phyloP scores from a whole-genome alignment of 768 basidiomycete genomes.

The Psilocybe tampanensis region DNA sequence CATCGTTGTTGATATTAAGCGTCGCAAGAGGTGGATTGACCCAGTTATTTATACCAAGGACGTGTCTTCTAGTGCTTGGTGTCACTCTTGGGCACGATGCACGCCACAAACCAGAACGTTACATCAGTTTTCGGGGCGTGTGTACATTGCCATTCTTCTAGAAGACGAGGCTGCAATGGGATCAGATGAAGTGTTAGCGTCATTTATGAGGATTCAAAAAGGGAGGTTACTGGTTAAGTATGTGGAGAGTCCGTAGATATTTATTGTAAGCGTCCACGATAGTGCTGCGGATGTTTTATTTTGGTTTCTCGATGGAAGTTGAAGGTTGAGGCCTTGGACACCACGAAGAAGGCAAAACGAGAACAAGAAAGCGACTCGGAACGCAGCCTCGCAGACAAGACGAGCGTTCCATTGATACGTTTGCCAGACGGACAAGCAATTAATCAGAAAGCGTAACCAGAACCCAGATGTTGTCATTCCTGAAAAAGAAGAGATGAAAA shows the following conservation, averaged over 20 bases:
- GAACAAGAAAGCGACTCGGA: too few species aligned
- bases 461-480: slow-evolving; percentile 4
- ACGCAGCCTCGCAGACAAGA: too few species aligned
- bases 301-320: too few species aligned
- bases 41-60: background rate
- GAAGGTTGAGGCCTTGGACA: too few species aligned
- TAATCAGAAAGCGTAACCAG: slow-evolving; percentile 8
- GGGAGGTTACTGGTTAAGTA: background rate
- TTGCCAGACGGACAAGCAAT: background rate
- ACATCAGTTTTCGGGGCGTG: background rate
- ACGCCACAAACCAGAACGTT: background rate
- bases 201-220: background rate
- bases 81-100: background rate
- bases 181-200: background rate
- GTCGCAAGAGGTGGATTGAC: too few species aligned
- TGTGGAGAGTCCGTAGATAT: too few species aligned
- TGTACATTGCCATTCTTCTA: background rate
- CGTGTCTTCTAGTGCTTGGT: background rate
- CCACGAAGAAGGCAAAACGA: background rate
- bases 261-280: too few species aligned
- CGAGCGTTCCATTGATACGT: background rate
- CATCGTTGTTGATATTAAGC: too few species aligned
- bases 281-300: too few species aligned
- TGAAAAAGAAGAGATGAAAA: slow-evolving; percentile 1
- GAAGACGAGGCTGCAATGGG: background rate